Evolutionary conservation across 257 asterid species (phyloP), one percentile per base, ranked within the genome.

Genomic region (Misopates orontium): DNA sequence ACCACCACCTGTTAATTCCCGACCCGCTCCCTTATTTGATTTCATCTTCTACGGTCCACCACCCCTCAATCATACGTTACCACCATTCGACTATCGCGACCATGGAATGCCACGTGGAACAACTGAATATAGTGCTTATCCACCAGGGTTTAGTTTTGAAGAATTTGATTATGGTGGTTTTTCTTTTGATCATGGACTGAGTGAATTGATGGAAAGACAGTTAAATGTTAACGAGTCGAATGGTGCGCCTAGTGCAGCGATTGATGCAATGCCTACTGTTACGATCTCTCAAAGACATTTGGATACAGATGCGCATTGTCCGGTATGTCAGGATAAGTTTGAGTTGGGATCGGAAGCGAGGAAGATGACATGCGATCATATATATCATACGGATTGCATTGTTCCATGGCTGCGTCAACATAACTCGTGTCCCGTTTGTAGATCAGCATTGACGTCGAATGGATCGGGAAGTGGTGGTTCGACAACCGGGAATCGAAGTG

Each of bases 401-500:
- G 74, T 82, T 48, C 85, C 87, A 11, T 82, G 90, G 87, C 60
- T 85, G 80, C 77, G 57, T 58, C 70, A 72, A 76, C 83, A 82
- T 76, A 85, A 85, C 42, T 80, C 91, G 0, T 85, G 91, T 62
- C 91, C 88, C 12, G 88, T 85, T 45, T 85, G 88, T 64, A 84
- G 91, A 20, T 72, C 74, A 60, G 88, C 73, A 62, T 74, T 85
- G 62, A 78, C 84, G 3, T 66, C 79, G 3, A 28, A 28, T 7
- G 36, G 36, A 2, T 28, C 7, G 4, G 36, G 7, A 28, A 28
- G 7, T 28, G 7, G 36, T 28, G 36, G 36, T 28, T 28, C 36
- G 36, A 28, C 4, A 28, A 2, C 36, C 4, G 36, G 36, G 7
- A 28, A 28, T 28, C 4, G 7, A 28, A 28, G 36, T 28, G 36